A percentile compares a stretch with the other conserved stretches of the same genome.
phyloP scores from a whole-genome alignment of 345 rosid genomes.

The Aurinia saxatilis region DNA sequence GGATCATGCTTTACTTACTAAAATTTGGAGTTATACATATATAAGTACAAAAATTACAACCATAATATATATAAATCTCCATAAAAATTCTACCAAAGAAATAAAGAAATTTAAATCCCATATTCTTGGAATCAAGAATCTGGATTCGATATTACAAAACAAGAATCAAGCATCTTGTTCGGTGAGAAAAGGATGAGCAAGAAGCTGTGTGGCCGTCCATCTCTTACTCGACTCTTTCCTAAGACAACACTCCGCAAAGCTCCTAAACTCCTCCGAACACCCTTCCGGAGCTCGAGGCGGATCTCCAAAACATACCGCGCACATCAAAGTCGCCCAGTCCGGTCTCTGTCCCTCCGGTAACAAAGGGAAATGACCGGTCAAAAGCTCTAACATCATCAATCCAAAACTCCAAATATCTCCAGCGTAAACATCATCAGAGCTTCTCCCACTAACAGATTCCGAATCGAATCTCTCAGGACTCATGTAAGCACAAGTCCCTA shows the following conservation, averaged over 20 bases:
- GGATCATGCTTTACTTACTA: no score
- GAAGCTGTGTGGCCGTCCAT: conserved; percentile 65
- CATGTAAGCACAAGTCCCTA: conserved; percentile 94
- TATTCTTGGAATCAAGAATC: not conserved
- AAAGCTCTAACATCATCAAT: conserved; percentile 67
- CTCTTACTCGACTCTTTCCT: conserved; percentile 67
- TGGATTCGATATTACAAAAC: not conserved
- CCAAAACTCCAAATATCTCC: conserved; percentile 92
- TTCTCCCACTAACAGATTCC: conserved; percentile 41
- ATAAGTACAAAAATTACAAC: not conserved
- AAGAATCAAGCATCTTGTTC: conserved; percentile 12
- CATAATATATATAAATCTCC: not conserved
- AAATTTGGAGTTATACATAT: no score
- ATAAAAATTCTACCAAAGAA: not conserved
- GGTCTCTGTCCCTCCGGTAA: conserved; percentile 66
- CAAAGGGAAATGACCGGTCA: conserved; percentile 67
- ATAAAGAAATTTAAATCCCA: not conserved
- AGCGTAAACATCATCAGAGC: conserved; percentile 58
- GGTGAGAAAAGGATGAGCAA: conserved; percentile 58
- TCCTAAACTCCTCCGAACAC: conserved; percentile 58
- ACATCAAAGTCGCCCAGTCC: conserved; percentile 87
- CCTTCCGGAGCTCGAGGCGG: conserved; percentile 59
- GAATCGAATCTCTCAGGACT: conserved; percentile 89
- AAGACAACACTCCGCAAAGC: conserved; percentile 65
- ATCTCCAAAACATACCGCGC: conserved; percentile 81